A percentile compares a stretch with the other conserved stretches of the same genome.
phyloP scores from a whole-genome alignment of 441 rosid genomes.

The Brassica balearica region DNA sequence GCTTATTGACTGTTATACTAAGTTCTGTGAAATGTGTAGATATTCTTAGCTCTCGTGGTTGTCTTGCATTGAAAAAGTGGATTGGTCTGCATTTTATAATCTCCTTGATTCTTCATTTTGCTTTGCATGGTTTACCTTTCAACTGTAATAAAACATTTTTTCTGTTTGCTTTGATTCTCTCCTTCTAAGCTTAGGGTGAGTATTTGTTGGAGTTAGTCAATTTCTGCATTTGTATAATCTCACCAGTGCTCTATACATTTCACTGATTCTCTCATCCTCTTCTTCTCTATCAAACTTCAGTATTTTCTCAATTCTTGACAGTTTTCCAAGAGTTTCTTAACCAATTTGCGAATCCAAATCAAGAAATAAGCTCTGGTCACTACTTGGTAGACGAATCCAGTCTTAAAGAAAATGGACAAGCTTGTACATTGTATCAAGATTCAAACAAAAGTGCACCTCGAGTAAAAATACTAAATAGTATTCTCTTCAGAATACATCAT shows the following conservation, averaged over 20 bases:
- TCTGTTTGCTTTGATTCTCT: no score
- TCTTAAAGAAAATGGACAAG: neutral
- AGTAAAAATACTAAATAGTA: neutral
- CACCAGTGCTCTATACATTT: neutral
- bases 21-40: neutral
- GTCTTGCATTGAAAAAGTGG: neutral
- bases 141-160: no score
- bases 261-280: neutral
- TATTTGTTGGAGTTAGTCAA: neutral
- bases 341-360: neutral
- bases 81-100: neutral
- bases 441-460: neutral
- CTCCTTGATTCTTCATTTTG: constrained; percentile 1
- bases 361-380: neutral
- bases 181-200: no score
- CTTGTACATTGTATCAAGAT: neutral
- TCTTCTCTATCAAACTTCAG: neutral
- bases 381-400: neutral
- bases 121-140: neutral
- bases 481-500: neutral
- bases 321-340: neutral
- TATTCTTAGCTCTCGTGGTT: neutral
- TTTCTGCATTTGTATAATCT: neutral
- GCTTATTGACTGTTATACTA: neutral
- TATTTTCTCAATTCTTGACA: neutral